Percentiles rank a stretch among this genome's conserved stretches.
Conservation (phyloP, 768 basidiomycete species). For the Lentinula guzmanii region DNA sequence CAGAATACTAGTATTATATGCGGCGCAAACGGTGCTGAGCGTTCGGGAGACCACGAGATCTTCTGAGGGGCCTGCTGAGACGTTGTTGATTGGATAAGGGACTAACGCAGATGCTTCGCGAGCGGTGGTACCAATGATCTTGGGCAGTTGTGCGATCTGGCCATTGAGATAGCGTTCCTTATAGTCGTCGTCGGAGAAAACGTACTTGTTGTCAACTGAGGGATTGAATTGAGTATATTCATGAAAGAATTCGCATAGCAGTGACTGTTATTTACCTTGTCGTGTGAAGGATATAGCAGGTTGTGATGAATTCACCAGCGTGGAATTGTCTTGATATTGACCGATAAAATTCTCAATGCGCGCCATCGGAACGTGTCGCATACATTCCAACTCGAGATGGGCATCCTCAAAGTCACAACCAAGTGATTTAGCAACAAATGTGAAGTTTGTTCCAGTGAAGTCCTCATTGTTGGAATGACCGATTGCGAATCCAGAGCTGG, state of each 20-base stretch:
- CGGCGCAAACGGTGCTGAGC: conserved; percentile 1
- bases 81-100: not conserved
- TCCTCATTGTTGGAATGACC: not conserved
- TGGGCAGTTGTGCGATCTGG: conserved; percentile 1
- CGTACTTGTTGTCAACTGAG: conserved; percentile 4
- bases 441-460: conserved; percentile 2
- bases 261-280: not conserved
- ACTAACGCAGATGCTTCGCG: conserved; percentile 8
- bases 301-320: conserved; percentile 1
- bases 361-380: conserved; percentile 6
- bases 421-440: conserved; percentile 9
- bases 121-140: conserved; percentile 7
- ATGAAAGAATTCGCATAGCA: not conserved
- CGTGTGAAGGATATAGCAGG: conserved; percentile 4
- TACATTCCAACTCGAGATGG: conserved; percentile 8
- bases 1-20: conserved; percentile 5
- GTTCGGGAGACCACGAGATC: not conserved
- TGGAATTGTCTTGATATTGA: conserved; percentile 8
- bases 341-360: conserved; percentile 10
- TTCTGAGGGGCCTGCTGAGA: conserved; percentile 7
- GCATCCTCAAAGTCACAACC: conserved; percentile 8
- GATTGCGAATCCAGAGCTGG: conserved; percentile 5
- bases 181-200: conserved; percentile 6
- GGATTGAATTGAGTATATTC: no score
- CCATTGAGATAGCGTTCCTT: conserved; percentile 2